Conservation (phyloP, 2,329 filamentous ascomycete genomes). For the Aspergillus pseudoviridinutans region DNA sequence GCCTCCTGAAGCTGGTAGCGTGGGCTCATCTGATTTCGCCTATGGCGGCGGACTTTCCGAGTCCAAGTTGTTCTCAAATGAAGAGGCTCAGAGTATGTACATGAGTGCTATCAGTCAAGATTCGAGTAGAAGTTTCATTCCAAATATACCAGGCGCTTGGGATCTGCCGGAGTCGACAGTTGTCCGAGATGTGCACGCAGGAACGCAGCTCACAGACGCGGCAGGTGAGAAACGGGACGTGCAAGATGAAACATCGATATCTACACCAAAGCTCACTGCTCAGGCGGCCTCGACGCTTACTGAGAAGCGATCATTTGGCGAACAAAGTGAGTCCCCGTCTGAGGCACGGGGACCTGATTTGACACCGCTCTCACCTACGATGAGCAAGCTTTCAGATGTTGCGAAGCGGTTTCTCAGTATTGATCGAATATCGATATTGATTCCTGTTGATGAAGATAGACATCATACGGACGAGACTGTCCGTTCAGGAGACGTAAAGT, state of each 20-base stretch:
- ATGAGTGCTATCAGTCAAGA: constrained; percentile 54
- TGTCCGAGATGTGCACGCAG: constrained; percentile 4
- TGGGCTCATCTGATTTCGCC: constrained; percentile 19
- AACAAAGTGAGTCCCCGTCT: constrained; percentile 7
- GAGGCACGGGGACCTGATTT: constrained; percentile 14
- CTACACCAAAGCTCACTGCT: constrained; percentile 29
- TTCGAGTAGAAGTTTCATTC: constrained; percentile 26
- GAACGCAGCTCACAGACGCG: neutral
- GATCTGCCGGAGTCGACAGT: constrained; percentile 24
- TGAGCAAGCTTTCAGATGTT: constrained; percentile 24
- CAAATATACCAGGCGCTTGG: constrained; percentile 43
- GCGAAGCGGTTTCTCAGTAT: constrained; percentile 34
- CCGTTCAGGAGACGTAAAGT: constrained; percentile 8
- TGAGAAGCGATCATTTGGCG: constrained; percentile 6
- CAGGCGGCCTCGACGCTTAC: constrained; percentile 13
- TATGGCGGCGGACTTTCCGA: constrained; percentile 38
- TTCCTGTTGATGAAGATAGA: constrained; percentile 22
- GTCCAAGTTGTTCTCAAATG: constrained; percentile 46
- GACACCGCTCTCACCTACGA: constrained; percentile 10
- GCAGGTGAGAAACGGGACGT: neutral
- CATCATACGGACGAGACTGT: constrained; percentile 5
- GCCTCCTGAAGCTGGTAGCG: constrained; percentile 20
- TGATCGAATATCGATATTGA: constrained; percentile 33
- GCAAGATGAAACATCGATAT: constrained; percentile 16
- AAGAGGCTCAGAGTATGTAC: constrained; percentile 50